Evolutionary conservation across 2,329 filamentous ascomycete species (phyloP).

Genomic region (Trematosphaeria pertusa): DNA sequence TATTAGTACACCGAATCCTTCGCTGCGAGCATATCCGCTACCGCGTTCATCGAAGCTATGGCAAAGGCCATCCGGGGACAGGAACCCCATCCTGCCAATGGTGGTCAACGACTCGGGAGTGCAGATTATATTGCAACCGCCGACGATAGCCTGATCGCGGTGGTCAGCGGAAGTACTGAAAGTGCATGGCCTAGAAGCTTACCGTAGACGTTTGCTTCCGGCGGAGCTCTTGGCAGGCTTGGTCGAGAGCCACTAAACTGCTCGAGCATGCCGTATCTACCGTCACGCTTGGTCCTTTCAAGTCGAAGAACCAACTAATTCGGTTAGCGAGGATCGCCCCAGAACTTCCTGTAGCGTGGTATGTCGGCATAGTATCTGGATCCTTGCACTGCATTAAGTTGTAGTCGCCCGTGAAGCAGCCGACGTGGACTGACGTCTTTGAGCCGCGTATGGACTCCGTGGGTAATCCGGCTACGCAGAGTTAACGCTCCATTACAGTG

Average conservation of each 20-base stretch:
- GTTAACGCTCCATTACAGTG: too few relatives aligned
- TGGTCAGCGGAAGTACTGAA: neutral
- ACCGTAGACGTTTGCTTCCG: conserved; percentile 14
- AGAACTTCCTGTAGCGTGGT: neutral
- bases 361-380: neutral
- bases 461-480: conserved; percentile 3
- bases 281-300: conserved; percentile 20
- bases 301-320: conserved; percentile 22
- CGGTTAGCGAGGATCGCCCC: conserved; percentile 19
- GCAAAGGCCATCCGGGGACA: conserved; percentile 32
- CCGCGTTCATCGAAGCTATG: conserved; percentile 56
- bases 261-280: conserved; percentile 28
- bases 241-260: conserved; percentile 18
- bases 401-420: conserved; percentile 16
- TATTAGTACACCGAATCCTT: conserved; percentile 54
- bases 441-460: neutral
- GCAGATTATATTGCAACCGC: neutral
- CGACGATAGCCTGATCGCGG: neutral
- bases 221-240: conserved; percentile 13
- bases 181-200: neutral
- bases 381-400: conserved; percentile 2
- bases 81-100: conserved; percentile 13
- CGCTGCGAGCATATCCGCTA: conserved; percentile 68
- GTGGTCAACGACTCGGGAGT: neutral
- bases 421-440: conserved; percentile 4